Percentiles rank a stretch among this genome's conserved stretches.
These are phyloP conservation scores for Kickxella alabastrina DNA, from an alignment of 192 early-diverging fungal genomes.

Conservation along the genomic window DNA sequence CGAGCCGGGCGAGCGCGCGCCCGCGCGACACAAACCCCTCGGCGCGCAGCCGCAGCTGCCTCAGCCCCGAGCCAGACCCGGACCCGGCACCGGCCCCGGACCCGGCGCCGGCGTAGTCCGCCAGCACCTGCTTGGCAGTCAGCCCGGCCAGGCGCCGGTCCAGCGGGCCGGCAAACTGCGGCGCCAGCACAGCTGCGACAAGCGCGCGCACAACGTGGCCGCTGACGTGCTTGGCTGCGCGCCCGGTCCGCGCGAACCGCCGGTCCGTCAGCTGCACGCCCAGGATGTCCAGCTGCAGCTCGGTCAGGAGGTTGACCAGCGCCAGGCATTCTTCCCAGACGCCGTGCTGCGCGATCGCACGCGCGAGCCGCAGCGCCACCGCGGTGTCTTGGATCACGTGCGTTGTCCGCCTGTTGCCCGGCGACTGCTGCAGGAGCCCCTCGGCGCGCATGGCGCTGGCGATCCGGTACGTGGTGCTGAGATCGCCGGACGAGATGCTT, in stretches of 20 bases:
- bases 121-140: conserved; percentile 32
- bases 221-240: background rate
- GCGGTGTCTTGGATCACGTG: conserved; percentile 17
- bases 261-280: conserved; percentile 6
- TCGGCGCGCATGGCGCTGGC: conserved; percentile 5
- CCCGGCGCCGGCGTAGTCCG: conserved; percentile 8
- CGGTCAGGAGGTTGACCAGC: conserved; percentile 24
- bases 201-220: background rate
- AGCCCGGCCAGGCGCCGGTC: conserved; percentile 34
- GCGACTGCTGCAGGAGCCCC: conserved; percentile 1
- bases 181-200: conserved; percentile 13
- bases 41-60: conserved; percentile 15
- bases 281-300: conserved; percentile 8
- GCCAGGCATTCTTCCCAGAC: conserved; percentile 30
- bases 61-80: background rate
- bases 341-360: conserved; percentile 4
- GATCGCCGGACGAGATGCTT: too few relatives aligned
- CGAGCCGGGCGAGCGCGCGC: background rate
- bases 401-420: conserved; percentile 3
- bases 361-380: conserved; percentile 11
- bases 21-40: conserved; percentile 27
- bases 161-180: conserved; percentile 16
- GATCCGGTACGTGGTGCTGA: conserved; percentile 7
- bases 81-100: background rate
- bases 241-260: conserved; percentile 7